These are phyloP conservation scores for Sutorius eximius DNA, from an alignment of 1,284 basidiomycete species.

Conservation along the genomic window DNA sequence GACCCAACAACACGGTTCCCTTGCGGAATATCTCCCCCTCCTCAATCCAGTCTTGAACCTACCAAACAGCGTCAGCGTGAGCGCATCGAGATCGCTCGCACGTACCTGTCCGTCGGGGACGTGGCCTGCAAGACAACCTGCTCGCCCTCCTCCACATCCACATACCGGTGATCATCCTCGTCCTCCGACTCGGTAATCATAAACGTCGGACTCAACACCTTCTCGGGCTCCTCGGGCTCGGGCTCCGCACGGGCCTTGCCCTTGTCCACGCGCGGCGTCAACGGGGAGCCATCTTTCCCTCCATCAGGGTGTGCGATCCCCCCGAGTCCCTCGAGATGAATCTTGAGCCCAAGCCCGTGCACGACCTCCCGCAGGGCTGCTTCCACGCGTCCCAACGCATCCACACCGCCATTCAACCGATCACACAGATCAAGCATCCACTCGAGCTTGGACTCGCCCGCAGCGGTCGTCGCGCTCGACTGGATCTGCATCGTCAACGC, in stretches of 20 bases:
- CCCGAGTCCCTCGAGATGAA: conserved; percentile 10
- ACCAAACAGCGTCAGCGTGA: neutral
- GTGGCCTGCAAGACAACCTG: conserved; percentile 31
- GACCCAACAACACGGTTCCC: conserved; percentile 74
- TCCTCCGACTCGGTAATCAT: conserved; percentile 63
- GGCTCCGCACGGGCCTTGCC: conserved; percentile 71
- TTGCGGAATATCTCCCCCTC: conserved; percentile 93
- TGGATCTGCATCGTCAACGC: conserved; percentile 52
- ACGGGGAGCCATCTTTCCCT: conserved; percentile 38
- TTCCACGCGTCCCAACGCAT: conserved; percentile 36
- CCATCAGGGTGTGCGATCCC: conserved; percentile 18
- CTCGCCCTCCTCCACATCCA: conserved; percentile 36
- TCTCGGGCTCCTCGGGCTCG: conserved; percentile 63
- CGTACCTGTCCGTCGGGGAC: conserved; percentile 63
- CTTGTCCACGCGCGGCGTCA: conserved; percentile 69
- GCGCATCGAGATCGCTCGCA: conserved; percentile 1
- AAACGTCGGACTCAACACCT: conserved; percentile 71
- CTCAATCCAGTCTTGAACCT: conserved; percentile 78
- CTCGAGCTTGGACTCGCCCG: conserved; percentile 60
- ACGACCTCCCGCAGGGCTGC: conserved; percentile 37
- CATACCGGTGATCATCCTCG: conserved; percentile 42
- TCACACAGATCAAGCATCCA: conserved; percentile 75
- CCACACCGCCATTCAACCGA: conserved; percentile 54
- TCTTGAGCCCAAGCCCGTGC: conserved; percentile 49
- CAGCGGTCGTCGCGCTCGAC: conserved; percentile 52